Evolutionary conservation across 2,329 filamentous ascomycete genomes (phyloP).

Genomic region (Phoma sp.): DNA sequence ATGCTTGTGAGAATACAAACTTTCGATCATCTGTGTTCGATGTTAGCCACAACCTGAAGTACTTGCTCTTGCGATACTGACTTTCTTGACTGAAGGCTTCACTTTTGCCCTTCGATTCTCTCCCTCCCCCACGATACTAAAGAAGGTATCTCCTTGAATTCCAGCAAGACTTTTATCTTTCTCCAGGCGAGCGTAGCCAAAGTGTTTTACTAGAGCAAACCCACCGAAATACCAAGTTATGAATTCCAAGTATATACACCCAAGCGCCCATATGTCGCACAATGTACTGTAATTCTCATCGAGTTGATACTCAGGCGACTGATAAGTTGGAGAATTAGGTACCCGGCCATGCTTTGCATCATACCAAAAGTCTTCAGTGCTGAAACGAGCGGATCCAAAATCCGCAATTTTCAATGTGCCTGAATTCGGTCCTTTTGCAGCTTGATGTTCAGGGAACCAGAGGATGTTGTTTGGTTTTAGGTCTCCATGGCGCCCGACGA

Average conservation of each 20-base stretch:
- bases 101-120: not conserved
- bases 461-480: conserved; percentile 52
- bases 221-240: conserved; percentile 21
- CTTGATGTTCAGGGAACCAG: no score
- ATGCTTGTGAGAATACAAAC: no score
- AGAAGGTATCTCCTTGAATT: not conserved
- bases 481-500: conserved; percentile 41
- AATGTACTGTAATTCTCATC: conserved; percentile 1
- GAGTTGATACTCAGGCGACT: conserved; percentile 14
- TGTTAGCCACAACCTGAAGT: no score
- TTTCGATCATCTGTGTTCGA: no score
- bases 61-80: no score
- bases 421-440: no score
- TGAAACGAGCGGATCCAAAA: conserved; percentile 3
- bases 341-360: conserved; percentile 14
- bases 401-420: conserved; percentile 7
- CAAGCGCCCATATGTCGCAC: conserved; percentile 36
- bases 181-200: not conserved
- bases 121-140: not conserved
- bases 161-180: not conserved
- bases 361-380: not conserved
- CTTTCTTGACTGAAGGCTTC: not conserved
- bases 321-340: not conserved
- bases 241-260: conserved; percentile 32
- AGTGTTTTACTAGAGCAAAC: not conserved